Percentiles rank a stretch among this genome's conserved stretches.
phyloP scores from a whole-genome alignment of 805 yeast genomes.

The Candida michaelii region DNA sequence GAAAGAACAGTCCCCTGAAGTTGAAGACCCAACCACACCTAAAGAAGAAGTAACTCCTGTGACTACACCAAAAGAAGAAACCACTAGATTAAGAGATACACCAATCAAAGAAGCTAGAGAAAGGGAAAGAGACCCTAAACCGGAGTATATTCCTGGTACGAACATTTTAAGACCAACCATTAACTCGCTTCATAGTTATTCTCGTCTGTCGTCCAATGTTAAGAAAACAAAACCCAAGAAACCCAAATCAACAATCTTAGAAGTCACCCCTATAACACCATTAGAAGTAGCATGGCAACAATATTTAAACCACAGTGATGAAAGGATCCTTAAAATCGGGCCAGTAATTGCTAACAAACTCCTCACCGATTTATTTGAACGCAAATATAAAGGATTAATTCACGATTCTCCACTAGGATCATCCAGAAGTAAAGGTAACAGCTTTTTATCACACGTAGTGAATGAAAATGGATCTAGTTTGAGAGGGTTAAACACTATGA shows the following conservation, averaged over 20 bases:
- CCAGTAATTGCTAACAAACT: constrained; percentile 48
- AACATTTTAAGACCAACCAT: constrained; percentile 54
- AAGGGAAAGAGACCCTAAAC: constrained; percentile 21
- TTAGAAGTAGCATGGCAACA: constrained; percentile 61
- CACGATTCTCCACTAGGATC: constrained; percentile 59
- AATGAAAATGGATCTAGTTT: constrained; percentile 31
- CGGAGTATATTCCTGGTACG: constrained; percentile 60
- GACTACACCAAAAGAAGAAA: background rate
- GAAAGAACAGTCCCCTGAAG: constrained; percentile 13
- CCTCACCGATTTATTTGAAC: constrained; percentile 52
- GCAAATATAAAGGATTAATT: constrained; percentile 53
- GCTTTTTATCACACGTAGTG: constrained; percentile 39
- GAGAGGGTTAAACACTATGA: constrained; percentile 14
- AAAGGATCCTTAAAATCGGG: constrained; percentile 59
- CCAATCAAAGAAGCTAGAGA: background rate
- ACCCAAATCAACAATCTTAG: constrained; percentile 29
- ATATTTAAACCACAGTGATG: constrained; percentile 54
- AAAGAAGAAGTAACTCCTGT: constrained; percentile 12
- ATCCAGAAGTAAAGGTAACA: constrained; percentile 18
- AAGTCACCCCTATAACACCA: constrained; percentile 48
- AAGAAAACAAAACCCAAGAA: constrained; percentile 14
- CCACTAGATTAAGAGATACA: background rate
- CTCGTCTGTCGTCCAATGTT: constrained; percentile 18
- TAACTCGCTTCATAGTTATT: constrained; percentile 31
- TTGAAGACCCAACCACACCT: constrained; percentile 1